Conservation (phyloP, 2,329 filamentous ascomycete species). For the Cladosporium phlei region DNA sequence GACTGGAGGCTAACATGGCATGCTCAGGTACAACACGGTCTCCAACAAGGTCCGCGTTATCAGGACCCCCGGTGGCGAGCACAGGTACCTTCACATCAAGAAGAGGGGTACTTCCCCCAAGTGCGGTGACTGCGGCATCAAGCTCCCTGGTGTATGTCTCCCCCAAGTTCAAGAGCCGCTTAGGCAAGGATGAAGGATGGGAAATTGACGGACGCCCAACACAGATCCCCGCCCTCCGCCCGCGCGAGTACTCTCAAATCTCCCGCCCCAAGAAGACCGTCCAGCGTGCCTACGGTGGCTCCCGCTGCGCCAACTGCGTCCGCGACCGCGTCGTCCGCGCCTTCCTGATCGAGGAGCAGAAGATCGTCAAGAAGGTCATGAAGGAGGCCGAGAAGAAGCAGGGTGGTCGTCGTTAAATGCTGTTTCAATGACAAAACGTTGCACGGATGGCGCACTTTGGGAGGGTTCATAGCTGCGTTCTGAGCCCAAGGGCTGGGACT, state of each 20-base stretch:
- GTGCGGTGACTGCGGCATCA: constrained; percentile 98
- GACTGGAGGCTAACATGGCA: constrained; percentile 4
- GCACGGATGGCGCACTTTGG: constrained; percentile 14
- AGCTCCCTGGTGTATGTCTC: constrained; percentile 90
- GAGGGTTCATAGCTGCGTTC: constrained; percentile 15
- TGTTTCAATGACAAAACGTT: constrained; percentile 10
- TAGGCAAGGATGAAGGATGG: constrained; percentile 10
- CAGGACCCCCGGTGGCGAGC: constrained; percentile 94
- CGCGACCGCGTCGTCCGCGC: constrained; percentile 96
- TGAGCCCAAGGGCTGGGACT: constrained; percentile 14
- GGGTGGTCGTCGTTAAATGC: constrained; percentile 25
- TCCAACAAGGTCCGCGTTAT: constrained; percentile 95
- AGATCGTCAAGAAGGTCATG: constrained; percentile 99
- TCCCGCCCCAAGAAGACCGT: constrained; percentile 99
- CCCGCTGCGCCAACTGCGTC: constrained; percentile 97
- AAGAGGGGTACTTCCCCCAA: constrained; percentile 98
- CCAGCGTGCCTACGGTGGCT: constrained; percentile 96
- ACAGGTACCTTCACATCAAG: constrained; percentile 98
- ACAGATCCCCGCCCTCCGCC: constrained; percentile 91
- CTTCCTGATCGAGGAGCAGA: constrained; percentile 99
- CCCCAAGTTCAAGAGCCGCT: neutral
- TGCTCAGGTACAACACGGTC: constrained; percentile 85
- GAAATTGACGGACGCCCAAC: constrained; percentile 8
- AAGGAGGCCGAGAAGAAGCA: constrained; percentile 88
- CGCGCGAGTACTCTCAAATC: constrained; percentile 94